These are phyloP conservation scores for Chlamydomonas schloesseri DNA, from an alignment of 139 green algal genomes.

Conservation along the genomic window DNA sequence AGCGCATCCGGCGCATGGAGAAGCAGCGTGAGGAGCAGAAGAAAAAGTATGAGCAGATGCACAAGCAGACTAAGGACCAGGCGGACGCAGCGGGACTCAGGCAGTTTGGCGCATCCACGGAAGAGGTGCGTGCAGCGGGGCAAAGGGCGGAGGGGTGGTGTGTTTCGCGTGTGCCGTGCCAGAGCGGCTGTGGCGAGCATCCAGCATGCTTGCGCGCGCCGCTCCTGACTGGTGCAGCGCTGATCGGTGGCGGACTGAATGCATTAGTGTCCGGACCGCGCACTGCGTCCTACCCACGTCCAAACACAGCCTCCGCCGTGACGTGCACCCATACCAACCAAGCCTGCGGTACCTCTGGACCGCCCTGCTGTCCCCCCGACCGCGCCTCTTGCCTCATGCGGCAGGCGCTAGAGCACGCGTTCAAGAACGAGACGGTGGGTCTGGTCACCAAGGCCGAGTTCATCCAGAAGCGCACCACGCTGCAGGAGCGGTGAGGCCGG, in stretches of 20 bases:
- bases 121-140: conserved; percentile 66
- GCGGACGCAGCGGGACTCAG: conserved; percentile 69
- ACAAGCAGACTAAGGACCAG: conserved; percentile 63
- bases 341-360: no score
- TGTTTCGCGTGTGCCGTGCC: no score
- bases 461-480: conserved; percentile 81
- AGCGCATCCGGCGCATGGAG: conserved; percentile 77
- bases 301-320: no score
- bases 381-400: no score
- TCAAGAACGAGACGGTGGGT: conserved; percentile 96
- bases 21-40: conserved; percentile 82
- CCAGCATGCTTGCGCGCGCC: not conserved
- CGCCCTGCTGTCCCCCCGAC: no score
- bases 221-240: no score
- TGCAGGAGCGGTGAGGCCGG: conserved; percentile 75
- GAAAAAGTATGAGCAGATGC: conserved; percentile 77
- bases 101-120: conserved; percentile 78
- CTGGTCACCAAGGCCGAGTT: conserved; percentile 96
- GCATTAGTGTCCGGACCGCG: no score
- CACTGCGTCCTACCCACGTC: no score
- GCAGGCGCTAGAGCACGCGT: conserved; percentile 87
- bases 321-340: no score
- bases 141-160: no score
- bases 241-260: no score
- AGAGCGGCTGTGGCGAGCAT: no score